Evolutionary conservation across 768 basidiomycete species (phyloP).

Genomic region (Mycena venus): DNA sequence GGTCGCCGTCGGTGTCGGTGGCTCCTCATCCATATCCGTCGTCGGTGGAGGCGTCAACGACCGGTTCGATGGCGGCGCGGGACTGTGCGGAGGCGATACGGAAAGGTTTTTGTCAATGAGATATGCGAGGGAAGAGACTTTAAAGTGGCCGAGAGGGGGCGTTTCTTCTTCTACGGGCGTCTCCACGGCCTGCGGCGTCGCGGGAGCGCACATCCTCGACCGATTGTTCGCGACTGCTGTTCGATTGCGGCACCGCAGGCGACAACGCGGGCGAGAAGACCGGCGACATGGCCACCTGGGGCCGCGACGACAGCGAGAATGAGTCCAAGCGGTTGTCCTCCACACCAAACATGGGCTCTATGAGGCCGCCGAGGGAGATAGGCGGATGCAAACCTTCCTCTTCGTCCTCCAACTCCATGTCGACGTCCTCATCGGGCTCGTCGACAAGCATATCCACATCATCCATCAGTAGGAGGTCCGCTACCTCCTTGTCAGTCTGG

Average conservation of each 20-base stretch:
- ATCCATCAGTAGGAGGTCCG: slow-evolving; percentile 31
- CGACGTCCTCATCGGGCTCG: slow-evolving; percentile 31
- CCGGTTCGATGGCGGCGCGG: neutral
- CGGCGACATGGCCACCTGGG: slow-evolving; percentile 15
- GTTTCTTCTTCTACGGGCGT: slow-evolving; percentile 13
- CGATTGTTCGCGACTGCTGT: slow-evolving; percentile 25
- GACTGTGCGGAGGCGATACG: slow-evolving; percentile 27
- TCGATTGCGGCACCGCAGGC: slow-evolving; percentile 17
- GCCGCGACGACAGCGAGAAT: slow-evolving; percentile 24
- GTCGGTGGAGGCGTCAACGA: slow-evolving; percentile 8
- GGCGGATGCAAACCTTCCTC: slow-evolving; percentile 24
- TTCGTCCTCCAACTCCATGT: slow-evolving; percentile 34
- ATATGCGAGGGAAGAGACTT: slow-evolving; percentile 29
- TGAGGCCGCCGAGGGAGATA: slow-evolving; percentile 19
- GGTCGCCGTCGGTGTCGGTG: slow-evolving; percentile 20
- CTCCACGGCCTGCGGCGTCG: neutral
- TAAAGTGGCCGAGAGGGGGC: slow-evolving; percentile 32
- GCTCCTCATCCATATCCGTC: slow-evolving; percentile 14
- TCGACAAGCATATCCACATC: slow-evolving; percentile 24
- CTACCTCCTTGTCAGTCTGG: slow-evolving; percentile 29
- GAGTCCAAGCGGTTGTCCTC: slow-evolving; percentile 8
- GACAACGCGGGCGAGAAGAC: slow-evolving; percentile 25
- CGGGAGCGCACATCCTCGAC: slow-evolving; percentile 2
- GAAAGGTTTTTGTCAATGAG: slow-evolving; percentile 32
- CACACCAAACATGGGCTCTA: slow-evolving; percentile 26